phyloP scores from a whole-genome alignment of 768 basidiomycete genomes.

The Mrakia hoshinonis region DNA sequence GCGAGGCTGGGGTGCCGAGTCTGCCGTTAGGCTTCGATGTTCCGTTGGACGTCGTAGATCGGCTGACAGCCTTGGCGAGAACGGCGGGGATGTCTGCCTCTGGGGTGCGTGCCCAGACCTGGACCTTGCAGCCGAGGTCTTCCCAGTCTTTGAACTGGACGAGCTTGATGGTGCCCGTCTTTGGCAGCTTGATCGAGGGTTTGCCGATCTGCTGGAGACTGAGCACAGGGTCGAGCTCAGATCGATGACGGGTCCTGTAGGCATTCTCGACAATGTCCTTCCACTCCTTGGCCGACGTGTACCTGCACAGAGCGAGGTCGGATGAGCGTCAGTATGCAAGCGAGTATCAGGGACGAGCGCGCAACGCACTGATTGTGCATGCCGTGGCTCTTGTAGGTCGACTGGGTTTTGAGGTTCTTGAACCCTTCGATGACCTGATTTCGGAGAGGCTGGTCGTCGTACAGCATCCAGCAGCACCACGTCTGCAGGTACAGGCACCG shows the following conservation, averaged over 20 bases:
- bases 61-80: neutral
- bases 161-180: neutral
- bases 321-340: neutral
- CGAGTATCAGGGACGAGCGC: neutral
- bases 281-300: constrained; percentile 1
- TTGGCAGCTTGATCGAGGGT: neutral
- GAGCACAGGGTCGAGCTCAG: neutral
- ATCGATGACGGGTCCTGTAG: neutral
- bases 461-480: neutral
- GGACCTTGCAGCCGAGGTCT: neutral
- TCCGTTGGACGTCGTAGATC: neutral
- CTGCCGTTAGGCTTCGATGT: neutral
- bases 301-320: neutral
- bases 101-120: neutral
- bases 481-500: neutral
- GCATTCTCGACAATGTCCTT: neutral
- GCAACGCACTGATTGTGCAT: neutral
- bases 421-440: neutral
- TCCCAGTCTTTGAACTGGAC: neutral
- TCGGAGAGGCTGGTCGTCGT: neutral
- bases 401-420: neutral
- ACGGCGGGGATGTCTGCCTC: neutral
- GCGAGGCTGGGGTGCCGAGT: neutral
- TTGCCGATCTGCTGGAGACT: neutral
- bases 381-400: neutral